Conservation (phyloP, 805 yeast species). For the Candida sphagnicola region DNA sequence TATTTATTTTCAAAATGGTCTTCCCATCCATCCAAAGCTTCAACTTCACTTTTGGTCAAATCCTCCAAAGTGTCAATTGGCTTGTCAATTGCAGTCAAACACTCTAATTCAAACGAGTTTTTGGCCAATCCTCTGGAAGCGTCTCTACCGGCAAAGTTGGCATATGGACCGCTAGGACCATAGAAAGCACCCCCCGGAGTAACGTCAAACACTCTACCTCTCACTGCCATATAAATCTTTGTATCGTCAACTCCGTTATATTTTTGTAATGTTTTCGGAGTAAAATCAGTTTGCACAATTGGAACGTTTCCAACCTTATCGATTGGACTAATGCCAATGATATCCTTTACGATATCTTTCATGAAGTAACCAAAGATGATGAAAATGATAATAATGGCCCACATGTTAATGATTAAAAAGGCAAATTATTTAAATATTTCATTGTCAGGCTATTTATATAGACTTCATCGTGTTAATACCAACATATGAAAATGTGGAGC, state of each 20-base stretch:
- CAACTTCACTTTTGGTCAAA: constrained; percentile 55
- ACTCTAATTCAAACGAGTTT: constrained; percentile 73
- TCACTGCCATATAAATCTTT: constrained; percentile 81
- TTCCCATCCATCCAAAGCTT: constrained; percentile 80
- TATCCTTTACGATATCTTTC: constrained; percentile 24
- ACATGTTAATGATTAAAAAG: constrained; percentile 16
- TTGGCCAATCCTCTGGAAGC: constrained; percentile 90
- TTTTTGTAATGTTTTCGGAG: constrained; percentile 68
- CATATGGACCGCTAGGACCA: constrained; percentile 95
- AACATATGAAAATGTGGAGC: no score
- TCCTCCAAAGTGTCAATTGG: constrained; percentile 74
- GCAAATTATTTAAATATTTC: no score
- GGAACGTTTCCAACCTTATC: constrained; percentile 20
- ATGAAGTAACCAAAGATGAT: constrained; percentile 28
- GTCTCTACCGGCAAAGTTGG: constrained; percentile 93
- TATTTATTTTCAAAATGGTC: constrained; percentile 79
- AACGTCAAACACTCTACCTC: constrained; percentile 83
- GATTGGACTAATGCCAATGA: constrained; percentile 26
- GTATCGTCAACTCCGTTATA: constrained; percentile 80
- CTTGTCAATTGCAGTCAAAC: constrained; percentile 64
- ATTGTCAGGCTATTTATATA: no score
- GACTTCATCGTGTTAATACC: no score
- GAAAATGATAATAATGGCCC: constrained; percentile 27
- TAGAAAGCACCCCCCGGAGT: constrained; percentile 76
- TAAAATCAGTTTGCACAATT: constrained; percentile 52